phyloP scores from a whole-genome alignment of 768 basidiomycete species.

The Saitozyma sp. region DNA sequence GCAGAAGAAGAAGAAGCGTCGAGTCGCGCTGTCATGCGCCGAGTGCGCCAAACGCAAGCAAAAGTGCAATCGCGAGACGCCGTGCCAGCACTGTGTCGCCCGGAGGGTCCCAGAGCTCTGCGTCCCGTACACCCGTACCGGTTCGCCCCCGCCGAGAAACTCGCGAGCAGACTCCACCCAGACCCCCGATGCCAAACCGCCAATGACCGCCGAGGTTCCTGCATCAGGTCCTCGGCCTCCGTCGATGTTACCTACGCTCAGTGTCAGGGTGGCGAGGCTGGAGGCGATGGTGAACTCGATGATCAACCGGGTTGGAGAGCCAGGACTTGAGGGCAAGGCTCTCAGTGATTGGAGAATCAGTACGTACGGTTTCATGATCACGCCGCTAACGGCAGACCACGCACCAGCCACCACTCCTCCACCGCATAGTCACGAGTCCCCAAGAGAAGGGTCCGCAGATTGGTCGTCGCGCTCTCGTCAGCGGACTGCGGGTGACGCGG shows the following conservation, averaged over 20 bases:
- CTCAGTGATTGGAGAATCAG: conserved; percentile 42
- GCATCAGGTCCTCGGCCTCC: conserved; percentile 1
- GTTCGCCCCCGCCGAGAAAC: conserved; percentile 13
- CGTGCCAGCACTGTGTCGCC: conserved; percentile 44
- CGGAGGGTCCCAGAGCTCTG: conserved; percentile 24
- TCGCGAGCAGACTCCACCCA: too few relatives aligned
- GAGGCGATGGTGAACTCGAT: conserved; percentile 45
- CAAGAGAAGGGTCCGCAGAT: conserved; percentile 1
- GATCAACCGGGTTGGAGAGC: conserved; percentile 29
- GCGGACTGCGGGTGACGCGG: not conserved
- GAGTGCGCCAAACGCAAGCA: conserved; percentile 50
- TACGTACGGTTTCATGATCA: conserved; percentile 16
- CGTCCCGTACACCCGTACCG: conserved; percentile 20
- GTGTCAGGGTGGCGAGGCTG: conserved; percentile 32
- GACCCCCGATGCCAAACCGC: not conserved
- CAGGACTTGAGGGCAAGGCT: conserved; percentile 37
- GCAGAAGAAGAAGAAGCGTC: conserved; percentile 49
- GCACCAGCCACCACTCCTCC: conserved; percentile 35
- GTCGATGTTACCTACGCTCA: conserved; percentile 32
- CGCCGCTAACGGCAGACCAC: conserved; percentile 23
- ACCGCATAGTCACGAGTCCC: conserved; percentile 4
- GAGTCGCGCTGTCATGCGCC: conserved; percentile 47
- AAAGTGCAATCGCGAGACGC: conserved; percentile 44
- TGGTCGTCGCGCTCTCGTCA: not conserved
- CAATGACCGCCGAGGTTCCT: conserved; percentile 6